A percentile compares a stretch with the other conserved stretches of the same genome.
phyloP scores from a whole-genome alignment of 768 basidiomycete genomes.

The Termitomyces sp. region DNA sequence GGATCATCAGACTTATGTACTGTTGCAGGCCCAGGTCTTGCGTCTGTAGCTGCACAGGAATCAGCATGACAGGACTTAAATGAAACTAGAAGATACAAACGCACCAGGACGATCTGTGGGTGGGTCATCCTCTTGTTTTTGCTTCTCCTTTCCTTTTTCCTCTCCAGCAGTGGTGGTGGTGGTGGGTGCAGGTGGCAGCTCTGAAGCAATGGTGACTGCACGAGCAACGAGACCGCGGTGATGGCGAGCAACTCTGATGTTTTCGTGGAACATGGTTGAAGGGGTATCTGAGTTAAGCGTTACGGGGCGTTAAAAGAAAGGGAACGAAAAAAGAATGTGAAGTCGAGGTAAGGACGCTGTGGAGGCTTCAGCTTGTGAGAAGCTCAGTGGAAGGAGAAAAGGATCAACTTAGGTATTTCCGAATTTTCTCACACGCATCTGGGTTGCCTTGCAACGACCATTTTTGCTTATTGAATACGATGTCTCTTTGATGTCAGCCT shows the following conservation, averaged over 20 bases:
- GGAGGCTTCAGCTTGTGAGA: neutral
- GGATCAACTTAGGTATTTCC: neutral
- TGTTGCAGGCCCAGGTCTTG: neutral
- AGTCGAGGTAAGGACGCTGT: neutral
- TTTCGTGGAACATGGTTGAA: constrained; percentile 12
- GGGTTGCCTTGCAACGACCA: neutral
- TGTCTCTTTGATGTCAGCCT: neutral
- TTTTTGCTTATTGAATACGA: neutral
- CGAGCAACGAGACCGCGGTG: constrained; percentile 13
- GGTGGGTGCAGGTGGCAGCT: neutral
- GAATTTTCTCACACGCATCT: neutral
- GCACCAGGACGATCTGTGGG: neutral
- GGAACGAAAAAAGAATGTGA: constrained; percentile 13
- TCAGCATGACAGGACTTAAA: neutral
- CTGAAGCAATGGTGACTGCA: constrained; percentile 1
- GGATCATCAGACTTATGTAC: too few relatives aligned
- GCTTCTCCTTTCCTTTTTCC: neutral
- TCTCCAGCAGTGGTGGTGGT: neutral
- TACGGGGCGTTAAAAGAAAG: constrained; percentile 12
- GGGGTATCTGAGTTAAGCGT: constrained; percentile 2
- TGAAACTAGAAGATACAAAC: neutral
- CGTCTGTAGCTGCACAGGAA: neutral
- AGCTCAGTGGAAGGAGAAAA: neutral
- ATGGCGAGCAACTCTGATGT: constrained; percentile 7
- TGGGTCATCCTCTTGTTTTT: neutral